Percentiles rank a stretch among this genome's conserved stretches.
Evolutionary conservation across 1,139 yeast genomes (phyloP).

Genomic region (Suhomyces wounanorum): DNA sequence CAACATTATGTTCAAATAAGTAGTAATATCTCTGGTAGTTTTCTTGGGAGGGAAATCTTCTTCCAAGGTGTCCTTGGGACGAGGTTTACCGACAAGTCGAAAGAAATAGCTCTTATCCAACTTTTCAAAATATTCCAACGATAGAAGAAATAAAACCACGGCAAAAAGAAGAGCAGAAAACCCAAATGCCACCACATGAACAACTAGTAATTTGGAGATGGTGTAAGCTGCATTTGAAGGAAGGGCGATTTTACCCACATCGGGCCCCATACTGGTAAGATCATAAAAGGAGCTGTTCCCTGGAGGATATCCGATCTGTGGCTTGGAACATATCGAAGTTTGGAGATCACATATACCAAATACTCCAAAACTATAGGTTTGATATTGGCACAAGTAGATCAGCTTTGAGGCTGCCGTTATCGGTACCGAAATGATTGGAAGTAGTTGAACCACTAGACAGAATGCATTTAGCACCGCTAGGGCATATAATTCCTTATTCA

Average conservation of each 20-base stretch:
- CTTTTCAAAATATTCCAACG: conserved; percentile 14
- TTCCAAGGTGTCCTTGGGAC: neutral
- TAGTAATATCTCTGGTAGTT: conserved; percentile 26
- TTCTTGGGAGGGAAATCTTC: conserved; percentile 5
- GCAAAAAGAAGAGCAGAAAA: conserved; percentile 32
- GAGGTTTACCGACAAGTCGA: conserved; percentile 8
- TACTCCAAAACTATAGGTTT: conserved; percentile 44
- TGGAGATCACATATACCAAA: conserved; percentile 44
- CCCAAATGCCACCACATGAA: conserved; percentile 47
- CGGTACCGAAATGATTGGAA: conserved; percentile 48
- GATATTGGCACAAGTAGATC: conserved; percentile 34
- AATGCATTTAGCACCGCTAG: conserved; percentile 24
- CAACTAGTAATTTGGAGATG: conserved; percentile 45
- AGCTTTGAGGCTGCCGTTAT: conserved; percentile 29
- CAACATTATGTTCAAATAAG: conserved; percentile 37
- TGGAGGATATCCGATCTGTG: conserved; percentile 43
- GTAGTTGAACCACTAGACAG: conserved; percentile 40
- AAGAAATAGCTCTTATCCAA: conserved; percentile 7
- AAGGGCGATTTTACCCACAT: conserved; percentile 31
- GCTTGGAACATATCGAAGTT: conserved; percentile 30
- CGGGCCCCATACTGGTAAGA: conserved; percentile 10
- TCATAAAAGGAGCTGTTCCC: conserved; percentile 23
- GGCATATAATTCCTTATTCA: conserved; percentile 25
- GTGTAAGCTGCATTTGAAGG: conserved; percentile 46
- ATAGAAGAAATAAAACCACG: conserved; percentile 18